Percentiles rank a stretch among this genome's conserved stretches.
These are phyloP conservation scores for Teunomyces tritomae DNA, from an alignment of 805 yeast species.

Conservation along the genomic window DNA sequence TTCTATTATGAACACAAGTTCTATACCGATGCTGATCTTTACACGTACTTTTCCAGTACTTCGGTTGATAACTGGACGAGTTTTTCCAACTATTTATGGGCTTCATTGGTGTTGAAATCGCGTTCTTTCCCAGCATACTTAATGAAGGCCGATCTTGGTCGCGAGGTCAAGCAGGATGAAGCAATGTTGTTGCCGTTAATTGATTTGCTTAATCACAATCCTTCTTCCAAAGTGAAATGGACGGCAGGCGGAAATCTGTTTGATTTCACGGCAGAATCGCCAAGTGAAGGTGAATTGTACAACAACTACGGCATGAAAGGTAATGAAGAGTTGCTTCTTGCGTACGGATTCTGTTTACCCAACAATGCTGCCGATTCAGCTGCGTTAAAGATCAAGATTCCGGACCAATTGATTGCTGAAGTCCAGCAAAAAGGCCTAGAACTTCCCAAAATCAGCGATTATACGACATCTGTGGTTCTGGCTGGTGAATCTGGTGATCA, in stretches of 20 bases:
- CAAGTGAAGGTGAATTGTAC: constrained; percentile 46
- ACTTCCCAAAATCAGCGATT: constrained; percentile 35
- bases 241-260: constrained; percentile 23
- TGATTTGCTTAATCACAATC: constrained; percentile 75
- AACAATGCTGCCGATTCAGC: constrained; percentile 57
- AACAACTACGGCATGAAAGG: constrained; percentile 89
- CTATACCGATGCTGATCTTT: constrained; percentile 34
- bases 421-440: constrained; percentile 36
- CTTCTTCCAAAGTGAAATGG: constrained; percentile 67
- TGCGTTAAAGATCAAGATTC: constrained; percentile 59
- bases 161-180: constrained; percentile 32
- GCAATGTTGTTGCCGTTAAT: constrained; percentile 77
- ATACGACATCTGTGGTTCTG: constrained; percentile 35
- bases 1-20: constrained; percentile 43
- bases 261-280: constrained; percentile 40
- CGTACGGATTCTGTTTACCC: constrained; percentile 73
- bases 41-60: constrained; percentile 22
- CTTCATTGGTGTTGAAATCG: constrained; percentile 64
- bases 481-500: constrained; percentile 5
- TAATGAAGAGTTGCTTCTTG: constrained; percentile 76
- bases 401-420: constrained; percentile 25
- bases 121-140: constrained; percentile 78
- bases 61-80: constrained; percentile 52
- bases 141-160: constrained; percentile 25
- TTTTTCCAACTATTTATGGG: constrained; percentile 74